These are phyloP conservation scores for Crataegus laevigata DNA, from an alignment of 306 rosid species.

Conservation along the genomic window DNA sequence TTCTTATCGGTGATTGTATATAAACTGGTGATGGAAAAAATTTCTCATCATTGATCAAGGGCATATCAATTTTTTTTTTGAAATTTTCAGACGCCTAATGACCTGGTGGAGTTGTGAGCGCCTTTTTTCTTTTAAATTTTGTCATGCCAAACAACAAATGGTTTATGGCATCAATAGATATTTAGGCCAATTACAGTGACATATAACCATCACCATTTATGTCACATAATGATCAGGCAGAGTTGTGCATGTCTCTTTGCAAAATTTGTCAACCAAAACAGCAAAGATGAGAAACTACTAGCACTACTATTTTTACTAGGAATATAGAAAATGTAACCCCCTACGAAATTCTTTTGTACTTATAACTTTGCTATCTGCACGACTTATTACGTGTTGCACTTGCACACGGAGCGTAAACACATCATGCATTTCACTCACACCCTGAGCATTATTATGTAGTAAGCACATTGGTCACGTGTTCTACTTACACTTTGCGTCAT, in stretches of 20 bases:
- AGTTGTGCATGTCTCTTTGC: background rate
- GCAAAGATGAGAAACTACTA: background rate
- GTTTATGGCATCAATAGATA: background rate
- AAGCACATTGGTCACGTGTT: background rate
- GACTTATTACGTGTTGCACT: background rate
- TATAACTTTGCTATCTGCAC: background rate
- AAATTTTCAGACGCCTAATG: background rate
- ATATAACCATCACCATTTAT: background rate
- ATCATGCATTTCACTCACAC: background rate
- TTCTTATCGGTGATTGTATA: background rate
- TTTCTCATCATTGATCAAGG: background rate
- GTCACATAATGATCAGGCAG: background rate
- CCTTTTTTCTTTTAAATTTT: background rate
- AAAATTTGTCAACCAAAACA: background rate
- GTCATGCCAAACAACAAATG: background rate
- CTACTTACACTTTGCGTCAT: background rate
- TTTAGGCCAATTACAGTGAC: conserved; percentile 2
- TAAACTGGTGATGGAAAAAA: background rate
- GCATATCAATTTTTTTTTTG: background rate
- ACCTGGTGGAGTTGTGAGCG: background rate
- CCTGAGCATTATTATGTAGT: background rate
- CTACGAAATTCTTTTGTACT: background rate
- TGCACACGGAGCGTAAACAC: too few species aligned
- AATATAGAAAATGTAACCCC: background rate
- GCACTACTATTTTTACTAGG: background rate